A percentile compares a stretch with the other conserved stretches of the same genome.
Conservation (phyloP, 176 grass and related monocot genomes). For the Themeda triandra region DNA sequence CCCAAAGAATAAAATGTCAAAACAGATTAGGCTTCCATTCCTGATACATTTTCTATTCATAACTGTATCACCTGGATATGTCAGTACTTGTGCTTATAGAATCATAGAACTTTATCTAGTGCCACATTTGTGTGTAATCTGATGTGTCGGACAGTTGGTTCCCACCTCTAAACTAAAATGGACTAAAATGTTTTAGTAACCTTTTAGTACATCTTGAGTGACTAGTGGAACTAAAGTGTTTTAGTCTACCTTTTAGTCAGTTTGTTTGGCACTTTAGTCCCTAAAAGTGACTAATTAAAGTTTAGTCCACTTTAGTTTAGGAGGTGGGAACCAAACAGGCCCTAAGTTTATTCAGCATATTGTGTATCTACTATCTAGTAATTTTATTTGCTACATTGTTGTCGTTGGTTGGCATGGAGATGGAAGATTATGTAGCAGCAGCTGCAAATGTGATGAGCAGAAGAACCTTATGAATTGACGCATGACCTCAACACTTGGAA, state of each 20-base stretch:
- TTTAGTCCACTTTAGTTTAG: too few relatives aligned
- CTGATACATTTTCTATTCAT: background rate
- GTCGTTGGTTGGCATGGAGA: background rate
- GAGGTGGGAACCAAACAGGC: too few relatives aligned
- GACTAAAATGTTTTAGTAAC: too few relatives aligned
- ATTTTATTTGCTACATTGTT: background rate
- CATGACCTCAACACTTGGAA: background rate
- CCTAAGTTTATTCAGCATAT: background rate
- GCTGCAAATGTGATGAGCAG: background rate
- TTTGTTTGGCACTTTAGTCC: too few relatives aligned
- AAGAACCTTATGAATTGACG: background rate
- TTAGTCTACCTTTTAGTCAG: too few relatives aligned
- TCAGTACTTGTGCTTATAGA: background rate
- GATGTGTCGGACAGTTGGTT: background rate
- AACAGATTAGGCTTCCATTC: conserved; percentile 7
- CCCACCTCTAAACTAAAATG: too few relatives aligned
- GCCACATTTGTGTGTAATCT: background rate
- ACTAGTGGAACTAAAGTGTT: too few relatives aligned
- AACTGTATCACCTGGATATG: background rate
- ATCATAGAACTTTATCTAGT: background rate
- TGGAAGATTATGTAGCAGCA: background rate
- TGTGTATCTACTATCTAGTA: conserved; percentile 11
- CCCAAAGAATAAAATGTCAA: conserved; percentile 28
- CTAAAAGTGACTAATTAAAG: too few relatives aligned
- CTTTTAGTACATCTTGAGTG: too few relatives aligned